Evolutionary conservation across 2,329 filamentous ascomycete species (phyloP).

Genomic region (Stagonosporopsis cucurbitacearum): DNA sequence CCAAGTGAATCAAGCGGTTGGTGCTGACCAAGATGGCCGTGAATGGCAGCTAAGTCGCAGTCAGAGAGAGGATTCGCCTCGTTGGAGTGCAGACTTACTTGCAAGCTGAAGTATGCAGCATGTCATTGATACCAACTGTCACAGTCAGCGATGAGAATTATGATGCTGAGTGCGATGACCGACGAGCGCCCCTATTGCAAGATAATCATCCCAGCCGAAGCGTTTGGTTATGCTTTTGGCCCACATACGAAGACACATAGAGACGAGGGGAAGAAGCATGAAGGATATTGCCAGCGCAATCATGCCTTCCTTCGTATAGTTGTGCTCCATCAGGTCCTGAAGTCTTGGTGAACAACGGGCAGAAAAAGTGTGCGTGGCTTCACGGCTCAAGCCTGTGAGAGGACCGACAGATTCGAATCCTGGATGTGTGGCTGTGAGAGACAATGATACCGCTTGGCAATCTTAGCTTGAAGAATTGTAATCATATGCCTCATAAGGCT

Average conservation of each 20-base stretch:
- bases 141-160: constrained; percentile 2
- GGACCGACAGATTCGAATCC: neutral
- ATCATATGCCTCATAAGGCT: neutral
- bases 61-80: neutral
- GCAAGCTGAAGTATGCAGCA: constrained; percentile 30
- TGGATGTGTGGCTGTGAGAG: neutral
- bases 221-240: constrained; percentile 29
- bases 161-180: neutral
- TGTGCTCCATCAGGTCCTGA: constrained; percentile 25
- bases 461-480: neutral
- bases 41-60: constrained; percentile 21
- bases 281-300: constrained; percentile 26
- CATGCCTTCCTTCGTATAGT: constrained; percentile 33
- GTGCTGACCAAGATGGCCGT: constrained; percentile 32
- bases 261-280: constrained; percentile 23
- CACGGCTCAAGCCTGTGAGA: neutral
- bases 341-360: neutral
- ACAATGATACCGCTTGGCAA: neutral
- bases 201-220: constrained; percentile 31
- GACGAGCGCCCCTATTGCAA: constrained; percentile 32
- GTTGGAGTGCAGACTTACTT: constrained; percentile 15
- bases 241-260: constrained; percentile 32
- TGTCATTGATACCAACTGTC: constrained; percentile 26
- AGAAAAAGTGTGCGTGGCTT: neutral
- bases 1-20: constrained; percentile 28